Evolutionary conservation across 1,284 basidiomycete species (phyloP).

Genomic region (Ganoderma sinense): DNA sequence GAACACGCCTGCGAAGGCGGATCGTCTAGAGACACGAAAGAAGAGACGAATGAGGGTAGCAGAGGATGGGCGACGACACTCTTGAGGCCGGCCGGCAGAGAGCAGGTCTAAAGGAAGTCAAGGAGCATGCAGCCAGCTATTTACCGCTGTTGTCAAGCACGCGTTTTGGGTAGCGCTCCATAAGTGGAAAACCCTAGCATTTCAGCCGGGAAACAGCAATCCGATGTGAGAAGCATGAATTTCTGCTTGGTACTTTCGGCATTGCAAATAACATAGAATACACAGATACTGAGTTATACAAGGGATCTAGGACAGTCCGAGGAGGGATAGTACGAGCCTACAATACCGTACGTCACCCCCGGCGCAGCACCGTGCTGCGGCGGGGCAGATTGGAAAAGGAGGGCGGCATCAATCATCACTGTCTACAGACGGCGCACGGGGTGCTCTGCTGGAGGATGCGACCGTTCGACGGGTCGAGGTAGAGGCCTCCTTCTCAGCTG

Average conservation of each 20-base stretch:
- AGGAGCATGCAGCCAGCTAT: conserved; percentile 27
- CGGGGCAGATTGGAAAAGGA: background rate
- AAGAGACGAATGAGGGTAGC: conserved; percentile 25
- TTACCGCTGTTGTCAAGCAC: conserved; percentile 41
- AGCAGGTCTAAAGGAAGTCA: conserved; percentile 23
- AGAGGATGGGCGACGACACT: conserved; percentile 26
- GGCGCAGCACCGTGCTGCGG: no score
- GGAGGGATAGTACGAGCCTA: conserved; percentile 6
- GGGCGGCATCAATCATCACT: conserved; percentile 51
- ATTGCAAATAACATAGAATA: conserved; percentile 24
- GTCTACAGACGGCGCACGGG: conserved; percentile 42
- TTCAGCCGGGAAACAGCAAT: background rate
- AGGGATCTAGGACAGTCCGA: conserved; percentile 17
- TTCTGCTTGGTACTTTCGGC: conserved; percentile 4
- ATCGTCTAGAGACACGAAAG: conserved; percentile 31
- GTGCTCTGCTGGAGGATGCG: conserved; percentile 65
- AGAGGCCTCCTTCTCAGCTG: conserved; percentile 71
- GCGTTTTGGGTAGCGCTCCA: conserved; percentile 32
- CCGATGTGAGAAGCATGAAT: background rate
- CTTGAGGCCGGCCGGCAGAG: conserved; percentile 18
- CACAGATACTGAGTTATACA: conserved; percentile 28
- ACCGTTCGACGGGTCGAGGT: conserved; percentile 54
- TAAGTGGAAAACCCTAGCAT: conserved; percentile 11
- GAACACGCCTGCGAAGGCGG: conserved; percentile 28
- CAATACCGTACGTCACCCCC: no score